These are phyloP conservation scores for Chenopodium suecicum DNA, from an alignment of 148 eudicot species.

Conservation along the genomic window DNA sequence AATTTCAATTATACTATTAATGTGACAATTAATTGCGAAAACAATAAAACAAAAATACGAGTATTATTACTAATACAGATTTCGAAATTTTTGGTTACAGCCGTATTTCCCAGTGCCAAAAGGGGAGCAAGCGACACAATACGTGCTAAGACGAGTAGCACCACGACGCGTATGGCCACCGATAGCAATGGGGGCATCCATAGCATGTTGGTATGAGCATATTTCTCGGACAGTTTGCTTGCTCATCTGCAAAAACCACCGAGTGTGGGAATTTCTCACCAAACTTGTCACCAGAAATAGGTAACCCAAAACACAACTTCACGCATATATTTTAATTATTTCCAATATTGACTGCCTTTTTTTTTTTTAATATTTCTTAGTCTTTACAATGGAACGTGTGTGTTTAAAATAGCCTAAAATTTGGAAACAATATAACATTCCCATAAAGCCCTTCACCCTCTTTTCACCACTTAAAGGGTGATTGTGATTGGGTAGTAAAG, in stretches of 20 bases:
- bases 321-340: background rate
- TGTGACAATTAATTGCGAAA: background rate
- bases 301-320: constrained; percentile 30
- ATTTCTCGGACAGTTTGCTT: constrained; percentile 71
- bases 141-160: constrained; percentile 71
- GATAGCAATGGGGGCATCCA: constrained; percentile 70
- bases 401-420: background rate
- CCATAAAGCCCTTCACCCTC: background rate
- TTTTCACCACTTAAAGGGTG: background rate
- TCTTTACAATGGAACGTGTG: constrained; percentile 14
- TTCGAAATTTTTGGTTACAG: constrained; percentile 28
- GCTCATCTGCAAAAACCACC: constrained; percentile 75
- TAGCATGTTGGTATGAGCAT: constrained; percentile 95
- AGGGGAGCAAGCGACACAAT: constrained; percentile 73
- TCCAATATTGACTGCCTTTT: background rate
- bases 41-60: no score
- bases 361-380: no score
- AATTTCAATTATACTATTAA: background rate
- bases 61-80: background rate
- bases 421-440: background rate
- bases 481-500: constrained; percentile 9
- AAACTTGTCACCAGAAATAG: constrained; percentile 80
- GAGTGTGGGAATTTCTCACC: constrained; percentile 72
- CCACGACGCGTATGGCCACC: constrained; percentile 85
- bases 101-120: constrained; percentile 86